These are phyloP conservation scores for Neophaeococcomyces mojaviensis DNA, from an alignment of 2,329 filamentous ascomycete species.

Conservation along the genomic window DNA sequence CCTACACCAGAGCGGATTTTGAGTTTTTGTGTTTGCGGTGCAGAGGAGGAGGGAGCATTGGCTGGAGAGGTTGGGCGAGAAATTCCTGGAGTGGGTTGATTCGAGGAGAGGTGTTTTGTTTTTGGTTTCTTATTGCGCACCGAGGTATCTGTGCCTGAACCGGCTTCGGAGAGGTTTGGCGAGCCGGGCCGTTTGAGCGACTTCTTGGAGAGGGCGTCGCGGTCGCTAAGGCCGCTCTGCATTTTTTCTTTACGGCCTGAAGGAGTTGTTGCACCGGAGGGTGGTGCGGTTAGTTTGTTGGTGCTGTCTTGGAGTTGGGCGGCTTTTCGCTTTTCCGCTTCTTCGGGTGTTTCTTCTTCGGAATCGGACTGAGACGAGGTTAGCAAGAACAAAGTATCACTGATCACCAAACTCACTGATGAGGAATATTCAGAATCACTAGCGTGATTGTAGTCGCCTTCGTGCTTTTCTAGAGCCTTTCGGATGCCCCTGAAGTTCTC, in stretches of 20 bases:
- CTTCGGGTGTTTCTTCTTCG: conserved; percentile 61
- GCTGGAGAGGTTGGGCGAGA: conserved; percentile 22
- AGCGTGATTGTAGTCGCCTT: conserved; percentile 80
- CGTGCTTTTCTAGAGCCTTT: conserved; percentile 74
- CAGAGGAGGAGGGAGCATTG: conserved; percentile 12
- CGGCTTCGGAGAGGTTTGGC: conserved; percentile 75
- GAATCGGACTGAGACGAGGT: conserved; percentile 29
- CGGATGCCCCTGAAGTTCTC: conserved; percentile 68
- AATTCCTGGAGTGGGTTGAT: conserved; percentile 40
- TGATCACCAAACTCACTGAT: conserved; percentile 34
- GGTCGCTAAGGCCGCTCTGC: conserved; percentile 33
- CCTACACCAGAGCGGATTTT: conserved; percentile 8
- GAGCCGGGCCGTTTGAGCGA: conserved; percentile 75
- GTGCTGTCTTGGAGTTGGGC: conserved; percentile 25
- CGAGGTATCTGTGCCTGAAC: conserved; percentile 77
- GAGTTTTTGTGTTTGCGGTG: conserved; percentile 6
- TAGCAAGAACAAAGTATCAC: conserved; percentile 28
- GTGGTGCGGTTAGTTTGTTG: conserved; percentile 45
- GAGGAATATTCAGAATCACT: conserved; percentile 55
- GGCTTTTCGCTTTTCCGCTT: conserved; percentile 48
- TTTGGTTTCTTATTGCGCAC: conserved; percentile 62
- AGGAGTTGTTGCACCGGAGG: conserved; percentile 60
- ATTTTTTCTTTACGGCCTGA: conserved; percentile 50
- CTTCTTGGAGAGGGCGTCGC: conserved; percentile 37
- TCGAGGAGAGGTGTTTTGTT: conserved; percentile 52